Percentiles rank a stretch among this genome's conserved stretches.
Conservation (phyloP, 257 asterid genomes). For the Gentiana macrophylla region DNA sequence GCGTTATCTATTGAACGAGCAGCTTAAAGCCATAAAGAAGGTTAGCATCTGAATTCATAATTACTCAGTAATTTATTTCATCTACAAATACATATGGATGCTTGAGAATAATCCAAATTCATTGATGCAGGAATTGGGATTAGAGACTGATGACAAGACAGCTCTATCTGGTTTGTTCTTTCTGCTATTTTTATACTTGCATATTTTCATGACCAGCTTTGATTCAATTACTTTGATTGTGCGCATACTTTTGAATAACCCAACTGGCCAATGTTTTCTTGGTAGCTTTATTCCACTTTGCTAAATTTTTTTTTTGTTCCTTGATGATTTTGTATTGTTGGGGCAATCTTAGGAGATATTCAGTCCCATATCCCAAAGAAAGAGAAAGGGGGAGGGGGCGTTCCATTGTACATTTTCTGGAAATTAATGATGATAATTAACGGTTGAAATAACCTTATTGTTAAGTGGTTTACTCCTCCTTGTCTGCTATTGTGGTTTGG, state of each 20-base stretch:
- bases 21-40: slow-evolving; percentile 97
- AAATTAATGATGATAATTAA: background rate
- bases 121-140: slow-evolving; percentile 72
- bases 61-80: slow-evolving; percentile 1
- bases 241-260: too few species aligned
- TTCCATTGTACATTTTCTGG: too few species aligned
- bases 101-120: slow-evolving; percentile 10
- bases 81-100: slow-evolving; percentile 7
- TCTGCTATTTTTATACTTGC: background rate
- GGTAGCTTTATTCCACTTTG: background rate
- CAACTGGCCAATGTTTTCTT: too few species aligned
- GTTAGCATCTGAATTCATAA: slow-evolving; percentile 17
- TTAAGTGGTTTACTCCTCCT: too few species aligned
- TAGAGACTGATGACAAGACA: slow-evolving; percentile 98
- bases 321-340: background rate
- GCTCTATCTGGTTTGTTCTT: slow-evolving; percentile 73
- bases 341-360: too few species aligned
- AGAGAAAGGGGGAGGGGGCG: too few species aligned
- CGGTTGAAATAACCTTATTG: too few species aligned
- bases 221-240: background rate
- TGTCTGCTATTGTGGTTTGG: too few species aligned
- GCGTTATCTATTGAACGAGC: slow-evolving; percentile 87
- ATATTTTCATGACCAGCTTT: background rate
- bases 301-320: background rate
- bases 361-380: too few species aligned